Evolutionary conservation across 208 protist genomes (phyloP).

Genomic region (Lotmaria passim): DNA sequence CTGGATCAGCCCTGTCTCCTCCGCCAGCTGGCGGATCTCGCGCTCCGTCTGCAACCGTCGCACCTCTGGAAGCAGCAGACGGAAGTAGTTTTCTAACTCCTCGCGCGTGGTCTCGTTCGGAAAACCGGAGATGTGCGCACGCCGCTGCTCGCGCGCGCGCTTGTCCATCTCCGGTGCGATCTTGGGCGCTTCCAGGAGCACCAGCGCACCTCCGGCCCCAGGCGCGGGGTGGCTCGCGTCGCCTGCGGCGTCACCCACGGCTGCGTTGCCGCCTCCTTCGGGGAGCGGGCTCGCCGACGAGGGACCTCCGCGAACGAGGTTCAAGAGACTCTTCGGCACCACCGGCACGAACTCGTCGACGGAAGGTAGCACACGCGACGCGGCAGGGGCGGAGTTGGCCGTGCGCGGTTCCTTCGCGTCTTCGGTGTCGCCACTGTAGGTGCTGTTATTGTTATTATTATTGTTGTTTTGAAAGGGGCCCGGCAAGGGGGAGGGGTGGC

Average conservation of each 20-base stretch:
- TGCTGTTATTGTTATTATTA: background rate
- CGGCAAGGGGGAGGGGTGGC: background rate
- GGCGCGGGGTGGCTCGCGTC: background rate
- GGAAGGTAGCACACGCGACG: constrained; percentile 45
- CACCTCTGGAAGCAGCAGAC: constrained; percentile 69
- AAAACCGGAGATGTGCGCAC: constrained; percentile 84
- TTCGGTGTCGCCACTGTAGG: background rate
- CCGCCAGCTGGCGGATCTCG: constrained; percentile 60
- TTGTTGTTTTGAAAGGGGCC: background rate
- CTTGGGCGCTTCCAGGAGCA: constrained; percentile 72
- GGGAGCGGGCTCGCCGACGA: background rate
- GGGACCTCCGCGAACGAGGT: constrained; percentile 23
- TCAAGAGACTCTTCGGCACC: constrained; percentile 45
- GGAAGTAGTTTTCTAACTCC: constrained; percentile 76
- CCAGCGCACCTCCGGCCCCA: constrained; percentile 27
- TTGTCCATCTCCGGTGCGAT: constrained; percentile 69
- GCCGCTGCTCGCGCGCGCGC: constrained; percentile 69
- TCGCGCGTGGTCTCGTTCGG: constrained; percentile 57
- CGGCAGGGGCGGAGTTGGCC: constrained; percentile 17
- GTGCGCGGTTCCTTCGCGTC: constrained; percentile 5
- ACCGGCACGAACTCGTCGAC: constrained; percentile 78
- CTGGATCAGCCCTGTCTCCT: constrained; percentile 24
- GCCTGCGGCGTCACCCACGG: constrained; percentile 7
- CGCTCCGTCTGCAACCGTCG: constrained; percentile 75
- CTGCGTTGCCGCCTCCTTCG: constrained; percentile 5